Evolutionary conservation across 2,329 filamentous ascomycete genomes (phyloP).

Genomic region (Thelonectria rubi): DNA sequence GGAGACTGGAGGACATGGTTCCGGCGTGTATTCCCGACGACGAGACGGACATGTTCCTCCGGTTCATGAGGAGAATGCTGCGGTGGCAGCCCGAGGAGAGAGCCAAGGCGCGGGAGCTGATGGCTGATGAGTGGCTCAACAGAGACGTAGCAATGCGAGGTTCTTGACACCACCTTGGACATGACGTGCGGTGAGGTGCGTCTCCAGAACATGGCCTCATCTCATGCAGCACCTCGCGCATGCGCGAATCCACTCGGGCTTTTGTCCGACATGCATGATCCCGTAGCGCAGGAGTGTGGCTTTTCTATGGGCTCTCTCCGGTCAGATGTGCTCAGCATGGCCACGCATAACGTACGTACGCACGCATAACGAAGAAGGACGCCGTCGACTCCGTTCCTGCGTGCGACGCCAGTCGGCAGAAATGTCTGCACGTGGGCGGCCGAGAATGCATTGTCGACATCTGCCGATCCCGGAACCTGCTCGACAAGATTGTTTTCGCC

Average conservation of each 20-base stretch:
- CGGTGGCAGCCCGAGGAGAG: conserved; percentile 39
- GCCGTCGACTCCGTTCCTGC: conserved; percentile 3
- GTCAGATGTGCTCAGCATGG: not conserved
- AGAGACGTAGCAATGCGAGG: conserved; percentile 8
- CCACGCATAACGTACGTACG: not conserved
- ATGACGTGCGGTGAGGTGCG: not conserved
- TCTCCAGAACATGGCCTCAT: too few relatives aligned
- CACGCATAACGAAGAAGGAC: not conserved
- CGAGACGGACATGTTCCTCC: conserved; percentile 29
- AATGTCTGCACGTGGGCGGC: conserved; percentile 6
- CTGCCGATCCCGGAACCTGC: conserved; percentile 1
- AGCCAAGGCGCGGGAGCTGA: conserved; percentile 37
- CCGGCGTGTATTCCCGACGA: conserved; percentile 31
- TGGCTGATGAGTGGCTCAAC: conserved; percentile 38
- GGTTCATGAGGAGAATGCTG: conserved; percentile 40
- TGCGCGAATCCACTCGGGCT: conserved; percentile 2
- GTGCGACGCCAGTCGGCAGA: conserved; percentile 3
- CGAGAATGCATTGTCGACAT: conserved; percentile 12
- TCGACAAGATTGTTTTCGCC: not conserved
- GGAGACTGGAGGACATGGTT: conserved; percentile 22
- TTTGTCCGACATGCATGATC: conserved; percentile 5
- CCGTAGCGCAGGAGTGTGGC: conserved; percentile 1
- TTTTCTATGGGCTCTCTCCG: not conserved
- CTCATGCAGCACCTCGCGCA: not conserved
- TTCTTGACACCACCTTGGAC: conserved; percentile 2